Evolutionary conservation across 2,329 filamentous ascomycete genomes (phyloP).

Genomic region (Pseudocercospora fuligena): DNA sequence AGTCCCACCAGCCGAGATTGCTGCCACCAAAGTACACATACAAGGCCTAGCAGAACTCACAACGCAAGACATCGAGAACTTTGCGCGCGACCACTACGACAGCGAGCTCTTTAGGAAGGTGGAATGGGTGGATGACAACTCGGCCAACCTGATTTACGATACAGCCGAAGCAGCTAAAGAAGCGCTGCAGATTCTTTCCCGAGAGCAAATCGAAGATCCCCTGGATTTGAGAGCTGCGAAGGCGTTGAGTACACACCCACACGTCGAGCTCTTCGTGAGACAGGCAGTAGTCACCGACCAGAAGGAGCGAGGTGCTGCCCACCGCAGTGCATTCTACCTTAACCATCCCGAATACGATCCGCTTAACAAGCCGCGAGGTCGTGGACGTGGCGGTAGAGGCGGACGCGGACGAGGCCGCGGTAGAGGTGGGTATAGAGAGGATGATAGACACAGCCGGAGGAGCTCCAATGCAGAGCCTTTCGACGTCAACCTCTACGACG

Average conservation of each 20-base stretch:
- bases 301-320: constrained; percentile 78
- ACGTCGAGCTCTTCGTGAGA: constrained; percentile 72
- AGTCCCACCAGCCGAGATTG: constrained; percentile 37
- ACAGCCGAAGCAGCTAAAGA: constrained; percentile 57
- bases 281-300: constrained; percentile 75
- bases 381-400: constrained; percentile 27
- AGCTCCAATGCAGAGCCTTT: constrained; percentile 54
- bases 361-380: constrained; percentile 66
- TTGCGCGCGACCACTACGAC: constrained; percentile 66
- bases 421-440: constrained; percentile 65
- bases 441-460: constrained; percentile 41
- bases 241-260: constrained; percentile 66
- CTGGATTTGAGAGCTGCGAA: constrained; percentile 72
- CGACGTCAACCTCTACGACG: constrained; percentile 82
- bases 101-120: constrained; percentile 63
- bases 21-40: constrained; percentile 76
- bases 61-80: constrained; percentile 77
- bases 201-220: constrained; percentile 41
- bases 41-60: constrained; percentile 81
- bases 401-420: constrained; percentile 45
- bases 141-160: constrained; percentile 82
- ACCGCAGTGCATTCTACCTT: constrained; percentile 88
- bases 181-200: constrained; percentile 58
- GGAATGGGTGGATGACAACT: constrained; percentile 95
- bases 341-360: constrained; percentile 89